Percentiles rank a stretch among this genome's conserved stretches.
These are phyloP conservation scores for Candida montana DNA, from an alignment of 805 yeast species.

Conservation along the genomic window DNA sequence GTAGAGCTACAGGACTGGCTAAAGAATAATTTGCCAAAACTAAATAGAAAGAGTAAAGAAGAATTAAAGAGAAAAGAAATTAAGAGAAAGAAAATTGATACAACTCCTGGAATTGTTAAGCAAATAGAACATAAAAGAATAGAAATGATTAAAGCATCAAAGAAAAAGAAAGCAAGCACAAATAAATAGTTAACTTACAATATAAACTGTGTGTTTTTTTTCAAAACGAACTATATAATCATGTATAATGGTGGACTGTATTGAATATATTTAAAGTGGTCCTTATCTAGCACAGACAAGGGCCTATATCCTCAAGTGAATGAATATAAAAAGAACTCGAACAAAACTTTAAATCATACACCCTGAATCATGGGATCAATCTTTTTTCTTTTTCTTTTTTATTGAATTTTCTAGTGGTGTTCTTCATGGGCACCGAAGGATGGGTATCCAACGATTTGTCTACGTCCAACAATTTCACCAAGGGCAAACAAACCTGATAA, in stretches of 20 bases:
- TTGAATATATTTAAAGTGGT: background rate
- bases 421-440: constrained; percentile 39
- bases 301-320: background rate
- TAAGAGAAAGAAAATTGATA: constrained; percentile 72
- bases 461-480: constrained; percentile 96
- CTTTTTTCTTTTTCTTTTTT: background rate
- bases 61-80: constrained; percentile 50
- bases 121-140: constrained; percentile 55
- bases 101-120: constrained; percentile 69
- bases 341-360: too few relatives aligned
- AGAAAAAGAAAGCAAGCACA: constrained; percentile 36
- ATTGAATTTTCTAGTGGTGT: constrained; percentile 14
- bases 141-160: constrained; percentile 75
- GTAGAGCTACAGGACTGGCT: constrained; percentile 73
- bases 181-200: too few relatives aligned
- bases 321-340: constrained; percentile 2
- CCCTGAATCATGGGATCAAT: background rate
- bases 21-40: constrained; percentile 59
- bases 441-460: constrained; percentile 88
- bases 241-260: background rate
- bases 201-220: too few relatives aligned
- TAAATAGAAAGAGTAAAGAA: constrained; percentile 59
- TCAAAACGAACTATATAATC: background rate
- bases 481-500: constrained; percentile 85
- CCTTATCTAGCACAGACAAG: background rate